Evolutionary conservation across 2,329 filamentous ascomycete genomes (phyloP), one percentile per base, ranked within the genome.

Genomic region (Xenosphaeropsis pyriputrescens): DNA sequence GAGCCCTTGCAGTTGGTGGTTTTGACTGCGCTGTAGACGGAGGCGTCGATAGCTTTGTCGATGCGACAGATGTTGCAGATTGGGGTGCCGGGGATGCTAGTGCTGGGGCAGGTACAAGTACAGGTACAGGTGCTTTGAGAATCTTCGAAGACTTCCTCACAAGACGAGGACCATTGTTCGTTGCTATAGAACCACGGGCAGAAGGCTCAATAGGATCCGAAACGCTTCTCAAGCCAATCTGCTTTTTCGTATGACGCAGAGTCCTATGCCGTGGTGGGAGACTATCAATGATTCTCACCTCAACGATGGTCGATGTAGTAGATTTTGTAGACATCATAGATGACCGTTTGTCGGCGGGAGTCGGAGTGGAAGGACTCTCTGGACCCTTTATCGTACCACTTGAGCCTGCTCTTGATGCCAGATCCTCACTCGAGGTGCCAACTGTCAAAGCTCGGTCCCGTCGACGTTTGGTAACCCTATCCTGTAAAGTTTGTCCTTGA

Each of bases 241-340:
- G 66, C 48, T 78, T 79, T 45, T 64, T 70, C 9, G 75, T 67
- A 50, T 79, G 75, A 4, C 75, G 67, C 41, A 80, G 54, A 6
- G 72, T 79, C 47, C 67, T 66, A 39, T 59, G 64, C 34, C 63
- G 43, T 37, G 60, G 64, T 12, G 64, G 62, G 22, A 60, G 55
- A 1, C 57, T 57, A 32, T 72, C 67, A n/a, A 77, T 59, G 29
- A 76, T 54, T 34, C 74, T 61, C 4, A 71, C 72, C 49, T 72
- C 72, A 8, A 77, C 62, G 4, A 75, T 61, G 0, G 71, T 71
- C 13, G 73, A 75, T 2, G 62, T 58, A 1, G 60, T 64, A 14
- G 72, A 76, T 40, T 59, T 67, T 2, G 63, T 63, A 6, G 72
- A 77, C 48, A 70, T 63, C 11, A 61, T 61, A 6, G 73, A 77